Evolutionary conservation across 73 alveolate species (phyloP), one percentile per base, ranked within the genome.

Genomic region (Symbiodinium natans): DNA sequence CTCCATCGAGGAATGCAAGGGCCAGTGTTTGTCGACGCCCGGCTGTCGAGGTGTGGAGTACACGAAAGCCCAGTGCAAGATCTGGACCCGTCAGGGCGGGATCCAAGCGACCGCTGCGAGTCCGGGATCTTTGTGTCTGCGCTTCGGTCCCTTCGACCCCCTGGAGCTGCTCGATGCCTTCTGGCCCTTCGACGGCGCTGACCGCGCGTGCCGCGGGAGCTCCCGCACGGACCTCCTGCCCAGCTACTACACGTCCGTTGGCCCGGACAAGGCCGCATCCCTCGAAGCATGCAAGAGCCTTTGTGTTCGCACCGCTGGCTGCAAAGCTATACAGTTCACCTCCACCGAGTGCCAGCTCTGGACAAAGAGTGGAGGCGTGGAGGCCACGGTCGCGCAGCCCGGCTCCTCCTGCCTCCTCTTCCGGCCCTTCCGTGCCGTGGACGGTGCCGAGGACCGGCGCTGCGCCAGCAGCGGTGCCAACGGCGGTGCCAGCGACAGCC

Each of bases 201-300:
- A 52, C 56, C 38, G 93, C 17, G 82, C 93, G 7, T 86, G 93
- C 56, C 93, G 93, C 13, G 93, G 93, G 38, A 54, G 82, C 93
- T 34, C 54, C 56, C 25, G 82, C 6, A 52, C 41, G 42, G 93
- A 86, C 19, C 6, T 54, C 29, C 82, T 31, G 34, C 41, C 93
- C n/a, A 86, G 93, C 93, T 86, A 86, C 83, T 86, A 31, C 83
- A 46, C 83, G 27, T 15, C 93, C 13, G 93, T 86, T 17, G 93
- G 93, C n/a, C 93, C 93, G 11, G 93, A 73, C 39, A 31, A 42
- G 40, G 93, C 93, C 27, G 83, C 83, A 10, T 46, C 59, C 1
- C 93, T 86, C 41, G 93, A 86, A 46, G 93, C 93, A 11, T 86
- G 93, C 93, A 86, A 86, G 40, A 56, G 36, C 40, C 93, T 86